A percentile compares a stretch with the other conserved stretches of the same genome.
phyloP scores from a whole-genome alignment of 2,329 filamentous ascomycete genomes.

The Aspergillus jensenii region DNA sequence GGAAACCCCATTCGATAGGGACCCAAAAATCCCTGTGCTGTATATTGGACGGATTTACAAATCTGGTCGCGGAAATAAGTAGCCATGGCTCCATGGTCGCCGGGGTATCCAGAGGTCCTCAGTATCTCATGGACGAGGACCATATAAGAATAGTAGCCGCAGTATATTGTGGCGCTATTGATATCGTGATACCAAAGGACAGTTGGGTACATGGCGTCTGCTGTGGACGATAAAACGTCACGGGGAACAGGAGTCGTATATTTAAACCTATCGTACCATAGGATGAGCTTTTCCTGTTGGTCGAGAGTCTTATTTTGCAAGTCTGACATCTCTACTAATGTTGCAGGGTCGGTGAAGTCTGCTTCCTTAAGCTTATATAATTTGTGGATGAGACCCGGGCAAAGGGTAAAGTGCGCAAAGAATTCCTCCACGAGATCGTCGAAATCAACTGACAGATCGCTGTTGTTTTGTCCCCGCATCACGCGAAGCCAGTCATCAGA shows the following conservation, averaged over 20 bases:
- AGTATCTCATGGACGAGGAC: conserved; percentile 27
- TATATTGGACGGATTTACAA: conserved; percentile 32
- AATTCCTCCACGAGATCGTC: conserved; percentile 27
- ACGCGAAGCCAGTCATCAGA: conserved; percentile 26
- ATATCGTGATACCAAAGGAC: conserved; percentile 24
- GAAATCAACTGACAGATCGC: conserved; percentile 12
- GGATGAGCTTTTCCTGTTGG: conserved; percentile 20
- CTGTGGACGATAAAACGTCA: conserved; percentile 19
- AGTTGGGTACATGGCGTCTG: conserved; percentile 21
- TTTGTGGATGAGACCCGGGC: conserved; percentile 27
- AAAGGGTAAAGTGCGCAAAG: conserved; percentile 26
- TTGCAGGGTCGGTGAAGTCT: conserved; percentile 12
- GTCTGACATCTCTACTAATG: conserved; percentile 15
- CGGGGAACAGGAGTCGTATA: conserved; percentile 17
- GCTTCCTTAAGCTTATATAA: conserved; percentile 22
- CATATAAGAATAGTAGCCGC: conserved; percentile 29
- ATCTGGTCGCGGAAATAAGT: conserved; percentile 28
- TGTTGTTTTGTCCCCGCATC: conserved; percentile 24
- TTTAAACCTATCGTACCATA: conserved; percentile 24
- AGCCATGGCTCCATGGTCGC: conserved; percentile 23
- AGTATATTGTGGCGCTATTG: conserved; percentile 23
- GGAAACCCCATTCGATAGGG: conserved; percentile 29
- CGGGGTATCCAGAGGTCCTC: conserved; percentile 21
- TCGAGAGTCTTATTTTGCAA: conserved; percentile 18
- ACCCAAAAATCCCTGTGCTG: conserved; percentile 23